phyloP scores from a whole-genome alignment of 805 yeast genomes.

The Maudiozyma turicensis region DNA sequence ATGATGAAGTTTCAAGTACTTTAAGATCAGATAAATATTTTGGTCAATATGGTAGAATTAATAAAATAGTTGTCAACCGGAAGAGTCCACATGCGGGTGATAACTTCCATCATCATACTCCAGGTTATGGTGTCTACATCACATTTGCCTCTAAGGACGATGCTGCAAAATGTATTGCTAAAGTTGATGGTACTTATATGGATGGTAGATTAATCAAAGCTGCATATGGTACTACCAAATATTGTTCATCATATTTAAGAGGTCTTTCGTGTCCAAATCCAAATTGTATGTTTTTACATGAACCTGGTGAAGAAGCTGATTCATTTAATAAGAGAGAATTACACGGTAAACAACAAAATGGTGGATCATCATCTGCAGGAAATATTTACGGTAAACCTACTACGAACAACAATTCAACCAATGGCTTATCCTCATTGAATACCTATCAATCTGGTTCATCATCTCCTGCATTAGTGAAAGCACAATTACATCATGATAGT shows the following conservation, averaged over 20 bases:
- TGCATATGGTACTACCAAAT: conserved; percentile 97
- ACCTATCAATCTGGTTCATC: conserved; percentile 6
- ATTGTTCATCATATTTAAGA: conserved; percentile 90
- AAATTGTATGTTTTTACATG: conserved; percentile 96
- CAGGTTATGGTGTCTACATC: conserved; percentile 91
- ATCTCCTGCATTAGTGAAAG: conserved; percentile 25
- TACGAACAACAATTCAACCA: conserved; percentile 8
- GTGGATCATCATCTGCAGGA: conserved; percentile 21
- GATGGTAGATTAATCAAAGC: conserved; percentile 88
- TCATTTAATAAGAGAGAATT: conserved; percentile 65
- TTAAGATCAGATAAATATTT: conserved; percentile 86
- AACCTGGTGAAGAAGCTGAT: conserved; percentile 99
- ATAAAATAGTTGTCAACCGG: conserved; percentile 86
- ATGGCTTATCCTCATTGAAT: conserved; percentile 1
- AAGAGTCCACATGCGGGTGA: conserved; percentile 38
- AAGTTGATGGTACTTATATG: conserved; percentile 83
- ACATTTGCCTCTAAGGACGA: conserved; percentile 91
- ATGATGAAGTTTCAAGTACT: conserved; percentile 75
- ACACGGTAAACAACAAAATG: conserved; percentile 26
- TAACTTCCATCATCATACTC: conserved; percentile 27
- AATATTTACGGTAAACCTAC: conserved; percentile 1
- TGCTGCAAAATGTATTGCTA: conserved; percentile 86
- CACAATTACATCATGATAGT: conserved; percentile 20
- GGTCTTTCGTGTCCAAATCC: conserved; percentile 98
- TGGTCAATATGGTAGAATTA: conserved; percentile 96